Evolutionary conservation across 768 basidiomycete genomes (phyloP), one percentile per base, ranked within the genome.

Genomic region (Kwoniella sp.): DNA sequence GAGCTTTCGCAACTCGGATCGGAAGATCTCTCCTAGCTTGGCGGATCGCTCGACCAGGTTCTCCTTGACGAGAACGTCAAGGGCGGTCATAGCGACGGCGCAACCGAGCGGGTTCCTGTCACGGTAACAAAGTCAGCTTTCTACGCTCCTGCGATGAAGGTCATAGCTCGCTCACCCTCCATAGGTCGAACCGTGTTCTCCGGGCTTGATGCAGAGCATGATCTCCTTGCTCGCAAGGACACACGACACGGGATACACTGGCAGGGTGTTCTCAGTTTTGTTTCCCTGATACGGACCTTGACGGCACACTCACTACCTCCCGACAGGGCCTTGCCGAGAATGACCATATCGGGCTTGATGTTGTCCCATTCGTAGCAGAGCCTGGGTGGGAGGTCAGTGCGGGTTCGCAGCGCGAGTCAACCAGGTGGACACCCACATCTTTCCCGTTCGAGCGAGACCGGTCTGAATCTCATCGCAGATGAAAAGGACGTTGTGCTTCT

Each of bases 401-500:
- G 26, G n/a, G 20, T 43, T 2, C 5, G 14, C 8, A 12, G 33
- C 22, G 22, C 7, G 5, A 27, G 19, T 3, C 15, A 20, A 33
- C 22, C 14, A 23, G 37, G 33, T 27, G 20, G 27, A 20, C 33
- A 62, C 71, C 57, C 44, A 71, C 84, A 96, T 83, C 79, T 87
- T 91, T 32, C 93, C 93, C 0, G 93, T 96, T 36, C 93, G 80
- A 59, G 87, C 87, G 25, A 99, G 78, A 34, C 93, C 93, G 83
- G 95, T 98, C 76, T 99, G 95, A 57, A 99, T 91, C 75, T 99
- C 95, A 62, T 99, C 95, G 62, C 89, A 92, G 68, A 99, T 98
- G 29, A 99, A 78, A n/a, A 99, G 79, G 0, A 90, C 89, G 42
- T 93, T 89, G 76, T 92, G 83, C 75, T 87, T 82, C 77, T 86